Conservation (phyloP, 257 asterid species). For the Ehretia macrophylla region DNA sequence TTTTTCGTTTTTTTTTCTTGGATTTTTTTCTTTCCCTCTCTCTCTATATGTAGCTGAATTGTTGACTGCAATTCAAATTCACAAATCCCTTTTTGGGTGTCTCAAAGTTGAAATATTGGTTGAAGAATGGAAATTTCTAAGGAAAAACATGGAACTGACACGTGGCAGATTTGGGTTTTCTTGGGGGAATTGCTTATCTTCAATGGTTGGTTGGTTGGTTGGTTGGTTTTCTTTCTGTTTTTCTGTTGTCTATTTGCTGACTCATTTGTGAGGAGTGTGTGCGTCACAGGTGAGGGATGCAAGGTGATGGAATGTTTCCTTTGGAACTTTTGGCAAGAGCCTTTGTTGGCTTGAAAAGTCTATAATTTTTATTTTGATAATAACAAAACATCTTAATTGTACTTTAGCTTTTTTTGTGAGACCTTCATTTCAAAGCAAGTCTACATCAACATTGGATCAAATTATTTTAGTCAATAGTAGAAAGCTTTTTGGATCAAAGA, state of each 20-base stretch:
- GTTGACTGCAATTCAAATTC: not conserved
- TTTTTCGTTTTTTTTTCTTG: not conserved
- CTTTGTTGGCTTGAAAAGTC: too few species aligned
- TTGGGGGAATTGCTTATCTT: constrained; percentile 41
- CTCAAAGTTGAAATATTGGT: not conserved
- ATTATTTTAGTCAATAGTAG: too few species aligned
- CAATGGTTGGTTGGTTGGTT: constrained; percentile 64
- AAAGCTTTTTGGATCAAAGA: too few species aligned
- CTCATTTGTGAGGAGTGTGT: not conserved
- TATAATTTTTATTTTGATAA: too few species aligned
- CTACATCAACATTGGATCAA: too few species aligned
- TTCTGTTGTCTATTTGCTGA: not conserved
- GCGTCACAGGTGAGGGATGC: too few species aligned
- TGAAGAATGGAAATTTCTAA: constrained; percentile 7
- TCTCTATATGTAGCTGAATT: not conserved
- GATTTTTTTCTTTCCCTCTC: too few species aligned
- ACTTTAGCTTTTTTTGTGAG: too few species aligned
- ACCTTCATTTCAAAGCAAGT: too few species aligned
- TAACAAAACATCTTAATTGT: too few species aligned
- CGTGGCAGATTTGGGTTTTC: constrained; percentile 31
- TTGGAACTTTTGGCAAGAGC: too few species aligned
- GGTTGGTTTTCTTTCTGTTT: constrained; percentile 12
- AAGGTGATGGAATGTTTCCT: too few species aligned
- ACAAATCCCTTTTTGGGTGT: constrained; percentile 12
- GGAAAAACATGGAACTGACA: constrained; percentile 16